phyloP scores from a whole-genome alignment of 495 filamentous ascomycete genomes.

The Aspergillus heteromorphus region DNA sequence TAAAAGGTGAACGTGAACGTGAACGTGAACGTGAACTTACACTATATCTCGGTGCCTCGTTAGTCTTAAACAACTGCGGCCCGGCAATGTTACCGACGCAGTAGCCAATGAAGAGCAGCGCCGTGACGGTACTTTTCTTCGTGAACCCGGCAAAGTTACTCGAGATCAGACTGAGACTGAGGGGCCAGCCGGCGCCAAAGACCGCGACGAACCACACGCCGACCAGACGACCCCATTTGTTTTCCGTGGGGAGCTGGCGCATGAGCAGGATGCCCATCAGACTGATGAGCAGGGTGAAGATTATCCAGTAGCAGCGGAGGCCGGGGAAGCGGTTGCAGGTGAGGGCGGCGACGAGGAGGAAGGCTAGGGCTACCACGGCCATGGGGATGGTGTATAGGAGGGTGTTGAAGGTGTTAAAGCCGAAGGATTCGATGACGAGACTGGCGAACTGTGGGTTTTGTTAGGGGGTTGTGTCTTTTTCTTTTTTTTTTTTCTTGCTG shows the following conservation, averaged over 20 bases:
- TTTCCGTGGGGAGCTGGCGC: slow-evolving; percentile 46
- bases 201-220: slow-evolving; percentile 52
- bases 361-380: slow-evolving; percentile 32
- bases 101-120: slow-evolving; percentile 32
- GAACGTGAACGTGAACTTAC: too few relatives aligned
- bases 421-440: slow-evolving; percentile 38
- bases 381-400: slow-evolving; percentile 35
- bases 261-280: slow-evolving; percentile 57
- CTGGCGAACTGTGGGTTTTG: slow-evolving; percentile 24
- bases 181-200: slow-evolving; percentile 50
- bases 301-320: slow-evolving; percentile 30
- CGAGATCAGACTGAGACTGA: slow-evolving; percentile 49
- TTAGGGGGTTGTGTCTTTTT: neutral
- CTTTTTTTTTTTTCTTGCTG: neutral
- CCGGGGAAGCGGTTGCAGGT: slow-evolving; percentile 21
- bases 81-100: slow-evolving; percentile 37
- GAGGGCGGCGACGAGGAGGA: slow-evolving; percentile 25
- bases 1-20: too few relatives aligned
- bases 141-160: slow-evolving; percentile 62
- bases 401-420: slow-evolving; percentile 31
- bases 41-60: slow-evolving; percentile 29
- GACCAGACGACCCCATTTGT: slow-evolving; percentile 45
- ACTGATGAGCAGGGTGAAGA: slow-evolving; percentile 19
- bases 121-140: slow-evolving; percentile 50
- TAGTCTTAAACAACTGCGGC: slow-evolving; percentile 30